phyloP scores from a whole-genome alignment of 495 filamentous ascomycete genomes.

The Parathielavia appendiculata region DNA sequence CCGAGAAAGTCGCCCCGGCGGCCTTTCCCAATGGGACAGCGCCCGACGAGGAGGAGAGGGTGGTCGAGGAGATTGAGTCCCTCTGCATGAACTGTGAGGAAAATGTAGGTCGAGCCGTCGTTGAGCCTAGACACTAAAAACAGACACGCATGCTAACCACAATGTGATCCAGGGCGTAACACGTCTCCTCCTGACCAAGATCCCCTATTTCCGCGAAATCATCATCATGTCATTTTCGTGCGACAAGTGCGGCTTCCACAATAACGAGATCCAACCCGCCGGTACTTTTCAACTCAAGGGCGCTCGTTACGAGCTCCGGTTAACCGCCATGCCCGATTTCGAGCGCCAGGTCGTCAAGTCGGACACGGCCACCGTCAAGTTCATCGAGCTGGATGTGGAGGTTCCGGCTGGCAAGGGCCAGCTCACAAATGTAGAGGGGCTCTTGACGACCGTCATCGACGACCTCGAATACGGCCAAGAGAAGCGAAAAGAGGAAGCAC shows the following conservation, averaged over 20 bases:
- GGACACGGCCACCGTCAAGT: conserved; percentile 72
- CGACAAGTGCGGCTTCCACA: conserved; percentile 76
- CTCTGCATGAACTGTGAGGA: conserved; percentile 56
- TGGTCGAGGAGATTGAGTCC: conserved; percentile 56
- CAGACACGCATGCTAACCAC: conserved; percentile 11
- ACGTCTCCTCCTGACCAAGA: conserved; percentile 77
- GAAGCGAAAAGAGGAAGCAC: conserved; percentile 62
- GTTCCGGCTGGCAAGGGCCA: conserved; percentile 84
- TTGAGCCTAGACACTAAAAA: neutral
- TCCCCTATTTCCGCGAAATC: conserved; percentile 94
- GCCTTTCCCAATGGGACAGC: conserved; percentile 27
- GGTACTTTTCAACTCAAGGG: conserved; percentile 87
- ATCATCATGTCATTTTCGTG: conserved; percentile 96
- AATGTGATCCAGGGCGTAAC: conserved; percentile 62
- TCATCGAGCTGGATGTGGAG: conserved; percentile 85
- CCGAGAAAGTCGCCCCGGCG: conserved; percentile 39
- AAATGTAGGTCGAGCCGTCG: conserved; percentile 53
- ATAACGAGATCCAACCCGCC: conserved; percentile 88
- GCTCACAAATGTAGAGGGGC: conserved; percentile 86
- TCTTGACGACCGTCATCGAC: conserved; percentile 67
- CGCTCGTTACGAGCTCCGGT: conserved; percentile 66
- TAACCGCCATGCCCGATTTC: conserved; percentile 65
- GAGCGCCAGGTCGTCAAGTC: conserved; percentile 86
- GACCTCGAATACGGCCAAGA: conserved; percentile 73
- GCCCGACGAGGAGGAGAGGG: conserved; percentile 46